A percentile compares a stretch with the other conserved stretches of the same genome.
Conservation (phyloP, 176 grass and related monocot species). For the Rhynchospora pubera region DNA sequence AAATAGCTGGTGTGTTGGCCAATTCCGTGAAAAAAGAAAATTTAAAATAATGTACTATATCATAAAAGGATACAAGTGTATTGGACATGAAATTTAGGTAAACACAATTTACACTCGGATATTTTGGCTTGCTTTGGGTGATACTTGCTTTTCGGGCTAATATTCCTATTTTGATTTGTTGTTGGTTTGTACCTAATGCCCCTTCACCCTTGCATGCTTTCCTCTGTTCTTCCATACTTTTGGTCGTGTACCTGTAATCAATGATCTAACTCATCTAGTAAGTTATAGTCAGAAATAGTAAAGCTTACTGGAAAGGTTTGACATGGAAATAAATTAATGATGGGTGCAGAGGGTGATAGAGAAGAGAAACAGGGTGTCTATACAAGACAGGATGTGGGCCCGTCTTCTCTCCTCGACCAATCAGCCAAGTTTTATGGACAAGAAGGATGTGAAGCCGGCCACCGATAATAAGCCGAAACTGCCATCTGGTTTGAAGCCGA, state of each 20-base stretch:
- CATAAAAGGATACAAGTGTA: neutral
- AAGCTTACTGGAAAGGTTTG: neutral
- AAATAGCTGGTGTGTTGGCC: neutral
- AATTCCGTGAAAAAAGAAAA: neutral
- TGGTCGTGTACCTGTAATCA: neutral
- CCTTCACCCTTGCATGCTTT: neutral
- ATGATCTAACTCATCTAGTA: neutral
- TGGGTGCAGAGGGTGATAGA: conserved; percentile 62
- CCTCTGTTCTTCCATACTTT: neutral
- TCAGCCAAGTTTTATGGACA: conserved; percentile 76
- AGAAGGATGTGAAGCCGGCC: conserved; percentile 35
- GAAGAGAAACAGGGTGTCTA: conserved; percentile 80
- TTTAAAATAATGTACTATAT: neutral
- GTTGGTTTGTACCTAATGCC: neutral
- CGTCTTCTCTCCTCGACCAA: conserved; percentile 80
- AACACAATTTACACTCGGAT: neutral
- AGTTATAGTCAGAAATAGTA: neutral
- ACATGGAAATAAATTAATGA: neutral
- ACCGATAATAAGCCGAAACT: conserved; percentile 33
- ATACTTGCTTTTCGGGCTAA: neutral
- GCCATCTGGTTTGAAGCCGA: neutral
- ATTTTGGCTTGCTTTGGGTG: neutral
- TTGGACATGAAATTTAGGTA: neutral
- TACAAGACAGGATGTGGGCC: conserved; percentile 89
- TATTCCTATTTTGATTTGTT: neutral